Base-by-base conservation (phyloP, 352 stramenopile genomes). In the Globisporangium radiosum region DNA sequence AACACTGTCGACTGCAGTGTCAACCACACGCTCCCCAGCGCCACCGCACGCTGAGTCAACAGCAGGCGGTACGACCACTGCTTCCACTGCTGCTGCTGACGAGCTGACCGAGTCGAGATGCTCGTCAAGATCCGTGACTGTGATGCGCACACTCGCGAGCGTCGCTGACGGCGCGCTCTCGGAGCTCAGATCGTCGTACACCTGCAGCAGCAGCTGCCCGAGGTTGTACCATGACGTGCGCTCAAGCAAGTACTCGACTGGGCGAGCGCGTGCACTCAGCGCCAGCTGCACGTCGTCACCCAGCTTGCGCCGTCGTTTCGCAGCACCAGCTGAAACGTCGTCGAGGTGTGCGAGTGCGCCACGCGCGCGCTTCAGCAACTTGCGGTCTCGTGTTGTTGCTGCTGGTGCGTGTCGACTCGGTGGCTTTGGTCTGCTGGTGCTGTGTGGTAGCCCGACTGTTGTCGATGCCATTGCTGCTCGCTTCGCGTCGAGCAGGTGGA, bases 201-300 rank as follows among this genome's bases (percentile, higher is more conserved):
- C 75, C 62, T 86, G 68, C 15, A 90, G 62, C 42, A 90, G 59
- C 8, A 90, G 44, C 63, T 85, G 78, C 1, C 81, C 81, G 3
- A 90, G 56, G 19, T 45, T 70, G 43, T 55, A 66, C 81, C 81
- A 90, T 8, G 78, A 85, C 1, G 59, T 57, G 45, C 75, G 52
- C 36, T 73, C 62, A 38, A 90, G 59, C 19, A 72, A 48, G 56
- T 84, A 90, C 47, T 64, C 59, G 5, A 75, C 62, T 10, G 63
- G 33, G 15, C 57, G 33, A 13, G 57, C 69, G 37, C 40, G 60
- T 8, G 25, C 52, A 36, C 60, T 43, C 44, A 76, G n/a, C 19
- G 63, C 37, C 9, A 64, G 56, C 25, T 64, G 55, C 15, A 63
- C 66, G 37, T 65, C 61, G 1, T 63, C 50, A 15, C 66, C 54